phyloP scores from a whole-genome alignment of 306 rosid genomes.

The Astragalus glycyphyllos region DNA sequence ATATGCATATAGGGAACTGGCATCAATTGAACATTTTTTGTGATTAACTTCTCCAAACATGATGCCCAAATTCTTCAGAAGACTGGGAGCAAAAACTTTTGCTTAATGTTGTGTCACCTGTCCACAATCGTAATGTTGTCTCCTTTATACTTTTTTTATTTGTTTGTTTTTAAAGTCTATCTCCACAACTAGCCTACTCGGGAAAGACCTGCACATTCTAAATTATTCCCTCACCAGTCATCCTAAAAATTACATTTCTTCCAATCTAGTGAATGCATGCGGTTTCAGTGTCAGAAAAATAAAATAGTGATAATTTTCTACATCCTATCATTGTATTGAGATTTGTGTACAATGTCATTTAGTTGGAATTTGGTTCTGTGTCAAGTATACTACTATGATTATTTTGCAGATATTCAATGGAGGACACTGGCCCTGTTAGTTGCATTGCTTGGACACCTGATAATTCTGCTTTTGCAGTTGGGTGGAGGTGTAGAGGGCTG shows the following conservation, averaged over 20 bases:
- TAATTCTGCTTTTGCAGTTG: constrained; percentile 96
- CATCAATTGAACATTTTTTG: constrained; percentile 29
- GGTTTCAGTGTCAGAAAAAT: constrained; percentile 21
- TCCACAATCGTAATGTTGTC: constrained; percentile 24
- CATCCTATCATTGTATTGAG: constrained; percentile 28
- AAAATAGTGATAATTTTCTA: constrained; percentile 13
- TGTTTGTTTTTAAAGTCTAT: constrained; percentile 20
- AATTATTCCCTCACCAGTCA: constrained; percentile 13
- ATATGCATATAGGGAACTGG: constrained; percentile 39
- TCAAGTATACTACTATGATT: constrained; percentile 32
- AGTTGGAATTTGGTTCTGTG: constrained; percentile 29
- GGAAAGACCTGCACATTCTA: constrained; percentile 8
- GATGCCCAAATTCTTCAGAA: constrained; percentile 23
- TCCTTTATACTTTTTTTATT: constrained; percentile 12
- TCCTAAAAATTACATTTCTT: constrained; percentile 28
- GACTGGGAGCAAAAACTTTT: constrained; percentile 14
- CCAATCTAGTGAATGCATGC: constrained; percentile 20
- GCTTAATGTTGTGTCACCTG: constrained; percentile 24
- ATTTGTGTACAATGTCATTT: constrained; percentile 23
- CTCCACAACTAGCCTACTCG: constrained; percentile 7
- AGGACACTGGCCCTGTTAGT: constrained; percentile 91
- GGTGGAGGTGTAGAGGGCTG: constrained; percentile 97
- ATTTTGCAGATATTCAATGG: constrained; percentile 84
- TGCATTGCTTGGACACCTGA: constrained; percentile 99
- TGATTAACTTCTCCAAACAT: constrained; percentile 34